A percentile compares a stretch with the other conserved stretches of the same genome.
These are phyloP conservation scores for Camellia oleifera DNA, from an alignment of 179 eudicot species.

Conservation along the genomic window DNA sequence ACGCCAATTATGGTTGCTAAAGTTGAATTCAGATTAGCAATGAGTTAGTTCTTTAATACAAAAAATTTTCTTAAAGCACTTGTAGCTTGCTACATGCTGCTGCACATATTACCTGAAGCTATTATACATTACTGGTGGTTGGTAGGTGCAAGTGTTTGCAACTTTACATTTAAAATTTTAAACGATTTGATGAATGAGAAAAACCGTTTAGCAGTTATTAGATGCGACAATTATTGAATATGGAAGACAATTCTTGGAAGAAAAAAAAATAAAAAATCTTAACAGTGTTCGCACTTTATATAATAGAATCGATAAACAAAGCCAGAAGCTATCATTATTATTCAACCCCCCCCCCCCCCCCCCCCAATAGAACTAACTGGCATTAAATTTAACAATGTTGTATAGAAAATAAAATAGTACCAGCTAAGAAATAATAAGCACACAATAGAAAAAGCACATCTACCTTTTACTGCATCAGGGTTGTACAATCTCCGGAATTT, in stretches of 20 bases:
- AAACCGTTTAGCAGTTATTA: too few relatives aligned
- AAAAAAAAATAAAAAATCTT: too few relatives aligned
- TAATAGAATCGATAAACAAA: not conserved
- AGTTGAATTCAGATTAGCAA: not conserved
- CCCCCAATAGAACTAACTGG: not conserved
- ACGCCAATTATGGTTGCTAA: not conserved
- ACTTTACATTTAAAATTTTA: too few relatives aligned
- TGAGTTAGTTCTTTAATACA: not conserved
- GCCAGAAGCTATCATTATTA: not conserved
- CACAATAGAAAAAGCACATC: constrained; percentile 2
- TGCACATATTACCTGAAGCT: not conserved
- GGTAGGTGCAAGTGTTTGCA: too few relatives aligned
- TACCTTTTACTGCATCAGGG: constrained; percentile 72
- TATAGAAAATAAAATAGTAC: not conserved
- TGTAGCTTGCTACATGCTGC: not conserved
- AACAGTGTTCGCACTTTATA: too few relatives aligned
- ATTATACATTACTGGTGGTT: not conserved
- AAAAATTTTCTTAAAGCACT: not conserved
- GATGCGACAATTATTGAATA: too few relatives aligned
- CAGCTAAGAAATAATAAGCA: not conserved
- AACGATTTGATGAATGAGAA: too few relatives aligned
- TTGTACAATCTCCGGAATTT: constrained; percentile 66
- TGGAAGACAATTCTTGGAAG: too few relatives aligned
- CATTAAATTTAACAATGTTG: not conserved
- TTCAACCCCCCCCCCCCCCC: too few relatives aligned